Conservation (phyloP, 306 rosid genomes). For the Vigna radiata region DNA sequence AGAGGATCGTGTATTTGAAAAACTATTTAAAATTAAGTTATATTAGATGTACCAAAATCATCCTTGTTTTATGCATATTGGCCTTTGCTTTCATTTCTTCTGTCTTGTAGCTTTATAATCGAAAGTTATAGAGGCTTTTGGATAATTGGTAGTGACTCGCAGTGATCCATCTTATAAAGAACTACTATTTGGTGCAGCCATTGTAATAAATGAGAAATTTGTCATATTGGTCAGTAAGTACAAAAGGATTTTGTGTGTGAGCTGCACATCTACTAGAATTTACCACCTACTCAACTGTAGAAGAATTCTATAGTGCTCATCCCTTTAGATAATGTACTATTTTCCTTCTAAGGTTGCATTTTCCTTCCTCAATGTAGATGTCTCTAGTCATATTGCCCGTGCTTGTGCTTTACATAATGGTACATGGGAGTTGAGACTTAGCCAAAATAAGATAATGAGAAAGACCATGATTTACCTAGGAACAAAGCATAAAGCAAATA, state of each 20-base stretch:
- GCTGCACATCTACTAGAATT: conserved; percentile 6
- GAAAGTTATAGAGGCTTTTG: background rate
- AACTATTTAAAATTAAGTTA: background rate
- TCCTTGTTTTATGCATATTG: background rate
- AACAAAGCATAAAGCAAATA: conserved; percentile 3
- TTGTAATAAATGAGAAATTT: background rate
- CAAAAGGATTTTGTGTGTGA: background rate
- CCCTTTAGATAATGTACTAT: background rate
- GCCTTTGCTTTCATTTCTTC: background rate
- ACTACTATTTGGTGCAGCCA: conserved; percentile 17
- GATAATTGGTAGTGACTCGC: background rate
- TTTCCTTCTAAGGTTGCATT: conserved; percentile 11
- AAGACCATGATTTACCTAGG: background rate
- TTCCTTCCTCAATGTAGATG: conserved; percentile 20
- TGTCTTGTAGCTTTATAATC: background rate
- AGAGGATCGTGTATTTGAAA: background rate
- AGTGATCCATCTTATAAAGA: background rate
- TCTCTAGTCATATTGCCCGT: background rate
- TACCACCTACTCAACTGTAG: background rate
- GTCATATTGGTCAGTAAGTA: conserved; percentile 4
- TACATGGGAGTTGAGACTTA: conserved; percentile 1
- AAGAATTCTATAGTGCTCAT: conserved; percentile 5
- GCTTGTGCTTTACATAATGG: background rate
- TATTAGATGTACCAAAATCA: too few relatives aligned
- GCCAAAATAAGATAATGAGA: conserved; percentile 10